These are phyloP conservation scores for Talaromyces atroroseus DNA, from an alignment of 2,329 filamentous ascomycete species.

Conservation along the genomic window DNA sequence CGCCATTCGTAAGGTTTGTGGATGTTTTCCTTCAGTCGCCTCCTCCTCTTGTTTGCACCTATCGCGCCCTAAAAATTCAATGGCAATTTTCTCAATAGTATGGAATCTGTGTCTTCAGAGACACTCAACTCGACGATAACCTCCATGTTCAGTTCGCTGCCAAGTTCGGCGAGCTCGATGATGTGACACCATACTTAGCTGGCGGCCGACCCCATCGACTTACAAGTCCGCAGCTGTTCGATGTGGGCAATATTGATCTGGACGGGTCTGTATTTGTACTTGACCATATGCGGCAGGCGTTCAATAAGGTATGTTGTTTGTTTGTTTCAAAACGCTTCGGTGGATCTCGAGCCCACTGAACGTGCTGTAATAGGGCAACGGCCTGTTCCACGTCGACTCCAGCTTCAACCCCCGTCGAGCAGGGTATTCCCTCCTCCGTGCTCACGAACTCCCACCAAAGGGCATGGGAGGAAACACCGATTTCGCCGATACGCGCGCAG, in stretches of 20 bases:
- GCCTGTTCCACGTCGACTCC: slow-evolving; percentile 51
- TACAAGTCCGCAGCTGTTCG: slow-evolving; percentile 49
- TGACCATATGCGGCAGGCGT: no score
- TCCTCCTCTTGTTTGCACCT: no score
- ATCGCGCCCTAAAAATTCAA: no score
- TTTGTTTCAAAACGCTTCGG: no score
- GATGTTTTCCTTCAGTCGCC: no score
- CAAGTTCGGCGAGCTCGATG: slow-evolving; percentile 52
- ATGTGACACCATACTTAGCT: slow-evolving; percentile 46
- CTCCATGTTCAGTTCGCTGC: slow-evolving; percentile 48
- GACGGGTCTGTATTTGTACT: slow-evolving; percentile 28
- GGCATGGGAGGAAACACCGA: slow-evolving; percentile 47
- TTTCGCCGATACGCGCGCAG: slow-evolving; percentile 50
- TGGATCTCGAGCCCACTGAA: no score
- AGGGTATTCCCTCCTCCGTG: slow-evolving; percentile 48
- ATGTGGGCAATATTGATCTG: slow-evolving; percentile 51
- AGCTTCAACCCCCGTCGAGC: slow-evolving; percentile 52
- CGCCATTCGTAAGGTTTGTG: neutral
- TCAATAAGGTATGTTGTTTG: slow-evolving; percentile 29
- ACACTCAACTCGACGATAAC: slow-evolving; percentile 47
- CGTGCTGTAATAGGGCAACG: slow-evolving; percentile 42
- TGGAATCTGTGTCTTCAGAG: slow-evolving; percentile 49
- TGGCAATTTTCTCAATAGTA: slow-evolving; percentile 35
- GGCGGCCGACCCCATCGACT: slow-evolving; percentile 47
- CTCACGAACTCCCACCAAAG: slow-evolving; percentile 45